Conservation (phyloP, 2,329 filamentous ascomycete genomes). For the Plenodomus tracheiphilus region DNA sequence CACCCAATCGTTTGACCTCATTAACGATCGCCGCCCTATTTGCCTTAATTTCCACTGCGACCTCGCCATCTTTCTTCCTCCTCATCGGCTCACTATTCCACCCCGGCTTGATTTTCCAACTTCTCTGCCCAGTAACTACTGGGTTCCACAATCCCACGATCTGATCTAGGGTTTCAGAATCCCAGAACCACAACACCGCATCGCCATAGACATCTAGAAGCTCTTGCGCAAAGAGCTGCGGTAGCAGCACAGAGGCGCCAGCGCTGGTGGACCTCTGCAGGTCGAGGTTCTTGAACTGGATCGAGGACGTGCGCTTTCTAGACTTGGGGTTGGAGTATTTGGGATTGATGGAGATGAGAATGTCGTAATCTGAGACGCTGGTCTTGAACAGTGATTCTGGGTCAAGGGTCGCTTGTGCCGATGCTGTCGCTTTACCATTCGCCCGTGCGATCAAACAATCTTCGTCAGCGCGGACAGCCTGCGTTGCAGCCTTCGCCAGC, state of each 20-base stretch:
- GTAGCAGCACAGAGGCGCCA: slow-evolving; percentile 57
- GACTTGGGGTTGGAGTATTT: slow-evolving; percentile 49
- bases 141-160: slow-evolving; percentile 71
- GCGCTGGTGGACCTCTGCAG: slow-evolving; percentile 46
- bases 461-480: slow-evolving; percentile 54
- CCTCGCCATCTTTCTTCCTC: slow-evolving; percentile 43
- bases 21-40: slow-evolving; percentile 70
- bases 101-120: slow-evolving; percentile 71
- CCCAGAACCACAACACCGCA: slow-evolving; percentile 78
- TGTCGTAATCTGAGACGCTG: slow-evolving; percentile 77
- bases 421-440: slow-evolving; percentile 8
- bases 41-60: slow-evolving; percentile 62
- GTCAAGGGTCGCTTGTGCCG: slow-evolving; percentile 32
- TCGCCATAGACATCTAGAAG: slow-evolving; percentile 68
- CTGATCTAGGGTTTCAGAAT: slow-evolving; percentile 59
- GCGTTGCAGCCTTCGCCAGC: slow-evolving; percentile 72
- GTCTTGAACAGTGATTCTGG: slow-evolving; percentile 70
- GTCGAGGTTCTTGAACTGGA: slow-evolving; percentile 80
- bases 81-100: slow-evolving; percentile 65
- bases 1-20: slow-evolving; percentile 69
- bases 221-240: slow-evolving; percentile 67
- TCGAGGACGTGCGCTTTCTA: slow-evolving; percentile 40
- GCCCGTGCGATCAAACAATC: slow-evolving; percentile 49
- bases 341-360: slow-evolving; percentile 72
- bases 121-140: slow-evolving; percentile 51